These are phyloP conservation scores for Elongisporangium prolatum DNA, from an alignment of 352 stramenopile genomes.

Conservation along the genomic window DNA sequence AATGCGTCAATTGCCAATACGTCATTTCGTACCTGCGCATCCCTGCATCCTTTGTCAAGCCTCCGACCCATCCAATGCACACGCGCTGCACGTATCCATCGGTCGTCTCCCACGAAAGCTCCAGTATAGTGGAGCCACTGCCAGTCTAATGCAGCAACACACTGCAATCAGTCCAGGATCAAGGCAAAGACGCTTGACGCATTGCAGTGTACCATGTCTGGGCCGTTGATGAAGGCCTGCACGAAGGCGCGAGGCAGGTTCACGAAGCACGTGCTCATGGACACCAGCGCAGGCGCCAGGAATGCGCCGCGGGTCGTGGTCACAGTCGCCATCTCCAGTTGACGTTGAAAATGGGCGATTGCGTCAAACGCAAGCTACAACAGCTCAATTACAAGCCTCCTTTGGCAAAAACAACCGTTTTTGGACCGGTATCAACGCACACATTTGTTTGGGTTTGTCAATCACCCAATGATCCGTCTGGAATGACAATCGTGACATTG, in stretches of 20 bases:
- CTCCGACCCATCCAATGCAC: constrained; percentile 66
- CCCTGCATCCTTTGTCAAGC: constrained; percentile 36
- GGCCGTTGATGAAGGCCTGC: constrained; percentile 43
- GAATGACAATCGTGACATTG: not conserved
- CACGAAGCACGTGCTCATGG: constrained; percentile 67
- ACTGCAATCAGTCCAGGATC: not conserved
- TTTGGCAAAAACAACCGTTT: too few species aligned
- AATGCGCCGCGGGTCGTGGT: constrained; percentile 40
- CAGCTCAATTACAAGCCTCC: not conserved
- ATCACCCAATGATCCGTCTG: not conserved
- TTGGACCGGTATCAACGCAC: too few species aligned
- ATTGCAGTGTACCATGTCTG: constrained; percentile 19
- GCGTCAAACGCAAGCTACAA: not conserved
- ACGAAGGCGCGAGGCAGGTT: constrained; percentile 64
- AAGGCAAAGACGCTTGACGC: not conserved
- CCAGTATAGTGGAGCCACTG: constrained; percentile 52
- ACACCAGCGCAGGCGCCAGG: constrained; percentile 55
- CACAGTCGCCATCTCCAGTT: not conserved
- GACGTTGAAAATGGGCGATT: not conserved
- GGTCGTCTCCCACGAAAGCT: constrained; percentile 73
- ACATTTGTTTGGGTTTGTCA: not conserved
- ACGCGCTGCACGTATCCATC: constrained; percentile 79
- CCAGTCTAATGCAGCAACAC: constrained; percentile 15
- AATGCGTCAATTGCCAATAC: not conserved
- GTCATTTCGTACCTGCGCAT: constrained; percentile 35